Evolutionary conservation across 306 rosid genomes (phyloP).

Genomic region (Vigna angularis): DNA sequence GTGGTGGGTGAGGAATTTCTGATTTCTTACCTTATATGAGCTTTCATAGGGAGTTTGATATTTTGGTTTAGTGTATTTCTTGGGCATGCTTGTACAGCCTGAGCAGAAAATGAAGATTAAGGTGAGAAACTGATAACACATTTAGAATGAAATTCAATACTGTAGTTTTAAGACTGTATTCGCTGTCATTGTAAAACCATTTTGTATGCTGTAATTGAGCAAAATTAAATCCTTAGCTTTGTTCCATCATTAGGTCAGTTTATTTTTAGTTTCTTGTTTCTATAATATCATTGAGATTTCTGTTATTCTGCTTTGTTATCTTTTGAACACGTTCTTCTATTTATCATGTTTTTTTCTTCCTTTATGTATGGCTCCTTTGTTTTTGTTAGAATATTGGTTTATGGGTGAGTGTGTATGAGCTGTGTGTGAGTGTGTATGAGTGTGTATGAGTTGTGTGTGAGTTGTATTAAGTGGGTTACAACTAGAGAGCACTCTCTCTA

Average conservation of each 20-base stretch:
- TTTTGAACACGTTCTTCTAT: background rate
- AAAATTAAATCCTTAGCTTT: constrained; percentile 33
- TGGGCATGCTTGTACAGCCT: constrained; percentile 1
- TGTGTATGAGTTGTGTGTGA: too few species aligned
- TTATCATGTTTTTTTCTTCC: constrained; percentile 17
- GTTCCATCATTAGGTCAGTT: constrained; percentile 2
- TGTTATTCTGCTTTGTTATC: constrained; percentile 1
- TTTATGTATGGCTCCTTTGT: background rate
- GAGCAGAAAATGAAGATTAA: constrained; percentile 13
- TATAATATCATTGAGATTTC: background rate
- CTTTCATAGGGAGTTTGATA: constrained; percentile 15
- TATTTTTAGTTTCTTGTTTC: background rate
- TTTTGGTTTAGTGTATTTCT: background rate
- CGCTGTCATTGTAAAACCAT: background rate
- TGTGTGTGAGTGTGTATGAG: too few species aligned
- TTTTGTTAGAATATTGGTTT: too few species aligned
- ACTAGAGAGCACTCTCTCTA: too few species aligned
- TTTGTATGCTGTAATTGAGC: background rate
- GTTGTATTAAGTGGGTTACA: too few species aligned
- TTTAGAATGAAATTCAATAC: constrained; percentile 15
- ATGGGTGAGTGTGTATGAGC: too few species aligned
- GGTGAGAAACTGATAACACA: constrained; percentile 21
- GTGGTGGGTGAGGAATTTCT: background rate
- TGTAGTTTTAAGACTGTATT: constrained; percentile 9
- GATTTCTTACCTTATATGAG: constrained; percentile 6